phyloP scores from a whole-genome alignment of 176 grass and related monocot genomes.

The Zea mays region DNA sequence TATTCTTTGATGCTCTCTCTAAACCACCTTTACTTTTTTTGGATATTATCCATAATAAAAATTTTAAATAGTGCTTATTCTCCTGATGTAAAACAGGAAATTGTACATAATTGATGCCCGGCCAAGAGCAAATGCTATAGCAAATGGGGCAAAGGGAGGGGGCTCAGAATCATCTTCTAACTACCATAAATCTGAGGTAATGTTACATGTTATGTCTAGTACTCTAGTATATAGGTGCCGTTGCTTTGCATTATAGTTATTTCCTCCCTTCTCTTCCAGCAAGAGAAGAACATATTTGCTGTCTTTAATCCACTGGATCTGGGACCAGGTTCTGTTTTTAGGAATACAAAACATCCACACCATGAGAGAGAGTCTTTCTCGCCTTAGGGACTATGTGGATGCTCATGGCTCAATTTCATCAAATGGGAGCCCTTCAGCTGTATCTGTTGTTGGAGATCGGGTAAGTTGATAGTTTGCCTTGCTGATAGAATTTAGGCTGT shows the following conservation, averaged over 20 bases:
- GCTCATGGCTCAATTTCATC: conserved; percentile 82
- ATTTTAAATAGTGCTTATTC: conserved; percentile 16
- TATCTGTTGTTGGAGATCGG: conserved; percentile 48
- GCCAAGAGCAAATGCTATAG: conserved; percentile 94
- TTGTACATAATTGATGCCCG: conserved; percentile 98
- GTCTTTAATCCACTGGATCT: conserved; percentile 44
- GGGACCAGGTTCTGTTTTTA: conserved; percentile 81
- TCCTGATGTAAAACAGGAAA: conserved; percentile 64
- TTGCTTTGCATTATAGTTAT: conserved; percentile 7
- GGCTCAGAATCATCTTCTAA: conserved; percentile 97
- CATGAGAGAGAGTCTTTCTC: conserved; percentile 97
- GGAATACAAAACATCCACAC: conserved; percentile 97
- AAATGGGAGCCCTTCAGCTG: conserved; percentile 77
- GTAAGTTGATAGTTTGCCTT: conserved; percentile 36
- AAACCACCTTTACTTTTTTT: conserved; percentile 11
- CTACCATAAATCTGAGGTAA: conserved; percentile 87
- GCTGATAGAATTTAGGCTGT: conserved; percentile 2
- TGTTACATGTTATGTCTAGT: conserved; percentile 10
- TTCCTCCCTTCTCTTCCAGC: neutral
- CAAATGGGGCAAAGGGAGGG: conserved; percentile 95
- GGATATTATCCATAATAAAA: neutral
- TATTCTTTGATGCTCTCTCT: conserved; percentile 5
- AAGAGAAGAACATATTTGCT: conserved; percentile 7
- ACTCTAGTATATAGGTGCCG: conserved; percentile 13
- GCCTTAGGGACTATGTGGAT: conserved; percentile 97